phyloP scores from a whole-genome alignment of 2,329 filamentous ascomycete species.

The Fusarium camptoceras region DNA sequence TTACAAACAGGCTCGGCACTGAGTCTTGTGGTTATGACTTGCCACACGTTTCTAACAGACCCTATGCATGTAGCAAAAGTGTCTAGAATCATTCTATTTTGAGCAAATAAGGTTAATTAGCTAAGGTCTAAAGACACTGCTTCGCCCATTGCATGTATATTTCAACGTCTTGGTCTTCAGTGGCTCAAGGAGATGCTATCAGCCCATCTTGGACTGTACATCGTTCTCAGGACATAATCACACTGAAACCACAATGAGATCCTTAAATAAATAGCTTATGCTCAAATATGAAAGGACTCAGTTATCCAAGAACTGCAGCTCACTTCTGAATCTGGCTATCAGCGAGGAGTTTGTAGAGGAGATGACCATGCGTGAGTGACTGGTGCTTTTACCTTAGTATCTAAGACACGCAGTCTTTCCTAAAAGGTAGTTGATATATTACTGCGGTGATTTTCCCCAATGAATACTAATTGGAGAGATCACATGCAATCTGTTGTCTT shows the following conservation, averaged over 20 bases:
- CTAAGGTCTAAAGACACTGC: too few relatives aligned
- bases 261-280: not conserved
- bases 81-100: too few relatives aligned
- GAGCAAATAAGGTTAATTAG: accelerated
- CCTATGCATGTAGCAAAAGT: too few relatives aligned
- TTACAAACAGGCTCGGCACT: too few relatives aligned
- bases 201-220: too few relatives aligned
- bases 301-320: not conserved
- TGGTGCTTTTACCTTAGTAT: not conserved
- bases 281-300: not conserved
- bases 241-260: too few relatives aligned
- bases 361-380: not conserved
- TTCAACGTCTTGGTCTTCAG: too few relatives aligned
- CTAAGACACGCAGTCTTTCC: not conserved
- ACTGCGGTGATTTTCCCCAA: accelerated
- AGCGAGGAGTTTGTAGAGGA: not conserved
- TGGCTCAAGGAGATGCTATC: too few relatives aligned
- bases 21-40: too few relatives aligned
- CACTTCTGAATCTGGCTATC: not conserved
- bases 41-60: too few relatives aligned
- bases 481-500: not conserved
- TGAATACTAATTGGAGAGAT: not conserved
- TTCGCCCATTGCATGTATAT: too few relatives aligned
- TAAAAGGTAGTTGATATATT: not conserved
- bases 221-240: too few relatives aligned